phyloP scores from a whole-genome alignment of 1,284 basidiomycete genomes.

The Lignosus rhinocerotis region DNA sequence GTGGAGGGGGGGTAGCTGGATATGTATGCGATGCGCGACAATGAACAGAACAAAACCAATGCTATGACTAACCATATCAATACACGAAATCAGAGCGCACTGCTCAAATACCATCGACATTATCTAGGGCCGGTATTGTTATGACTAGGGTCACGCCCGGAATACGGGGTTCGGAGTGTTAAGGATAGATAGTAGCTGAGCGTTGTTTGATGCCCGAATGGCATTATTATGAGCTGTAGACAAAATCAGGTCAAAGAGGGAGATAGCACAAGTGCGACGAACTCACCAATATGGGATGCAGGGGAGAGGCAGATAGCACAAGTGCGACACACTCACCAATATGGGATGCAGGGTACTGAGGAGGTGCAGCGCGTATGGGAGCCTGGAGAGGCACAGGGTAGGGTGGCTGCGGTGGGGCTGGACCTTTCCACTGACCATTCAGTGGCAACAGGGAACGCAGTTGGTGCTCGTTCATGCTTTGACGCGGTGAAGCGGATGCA shows the following conservation, averaged over 20 bases:
- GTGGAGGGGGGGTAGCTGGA: conserved; percentile 2
- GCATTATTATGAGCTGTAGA: conserved; percentile 22
- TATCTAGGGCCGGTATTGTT: conserved; percentile 31
- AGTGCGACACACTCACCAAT: conserved; percentile 11
- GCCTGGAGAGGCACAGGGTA: conserved; percentile 4
- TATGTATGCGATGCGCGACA: conserved; percentile 20
- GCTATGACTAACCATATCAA: conserved; percentile 26
- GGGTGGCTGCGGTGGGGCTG: conserved; percentile 5
- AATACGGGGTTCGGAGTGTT: conserved; percentile 31
- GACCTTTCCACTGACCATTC: conserved; percentile 15
- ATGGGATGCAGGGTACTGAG: conserved; percentile 19
- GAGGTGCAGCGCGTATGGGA: conserved; percentile 6
- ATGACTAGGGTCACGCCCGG: conserved; percentile 24
- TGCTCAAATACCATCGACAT: conserved; percentile 25
- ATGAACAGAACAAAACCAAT: conserved; percentile 25
- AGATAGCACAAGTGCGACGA: no score
- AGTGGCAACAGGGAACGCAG: conserved; percentile 41
- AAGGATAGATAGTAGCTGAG: conserved; percentile 37
- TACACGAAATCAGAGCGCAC: conserved; percentile 22
- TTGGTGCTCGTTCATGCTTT: conserved; percentile 58
- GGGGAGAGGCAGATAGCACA: conserved; percentile 13
- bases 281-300: conserved; percentile 20
- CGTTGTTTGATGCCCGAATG: conserved; percentile 26
- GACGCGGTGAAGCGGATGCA: conserved; percentile 32
- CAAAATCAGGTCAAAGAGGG: neutral